phyloP scores from a whole-genome alignment of 306 rosid genomes.

The Boehmeria nivea region DNA sequence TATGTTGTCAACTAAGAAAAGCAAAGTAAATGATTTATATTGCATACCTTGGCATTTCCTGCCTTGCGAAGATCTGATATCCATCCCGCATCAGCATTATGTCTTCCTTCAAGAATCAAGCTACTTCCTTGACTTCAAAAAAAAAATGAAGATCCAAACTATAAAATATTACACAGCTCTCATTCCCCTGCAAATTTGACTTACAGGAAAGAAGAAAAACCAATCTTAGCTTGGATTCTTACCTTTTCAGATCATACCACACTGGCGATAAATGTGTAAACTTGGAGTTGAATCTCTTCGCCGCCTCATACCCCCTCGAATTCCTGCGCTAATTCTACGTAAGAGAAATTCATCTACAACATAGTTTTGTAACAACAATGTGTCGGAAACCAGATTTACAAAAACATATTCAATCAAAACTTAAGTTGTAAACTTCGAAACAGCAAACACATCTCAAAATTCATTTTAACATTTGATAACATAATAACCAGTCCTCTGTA shows the following conservation, averaged over 20 bases:
- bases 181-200: background rate
- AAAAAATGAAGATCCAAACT: slow-evolving; percentile 18
- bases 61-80: slow-evolving; percentile 67
- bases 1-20: no score
- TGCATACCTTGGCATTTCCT: slow-evolving; percentile 74
- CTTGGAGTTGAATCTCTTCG: slow-evolving; percentile 78
- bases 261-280: slow-evolving; percentile 89
- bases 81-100: slow-evolving; percentile 88
- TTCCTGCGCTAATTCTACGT: slow-evolving; percentile 59
- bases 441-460: background rate
- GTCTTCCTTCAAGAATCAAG: slow-evolving; percentile 85
- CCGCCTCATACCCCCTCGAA: slow-evolving; percentile 77
- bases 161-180: background rate
- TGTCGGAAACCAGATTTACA: no score
- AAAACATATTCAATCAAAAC: no score
- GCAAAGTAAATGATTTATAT: background rate
- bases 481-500: no score
- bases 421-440: no score
- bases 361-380: slow-evolving; percentile 6
- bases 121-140: slow-evolving; percentile 58
- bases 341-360: background rate
- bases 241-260: slow-evolving; percentile 98
- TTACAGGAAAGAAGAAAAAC: background rate
- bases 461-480: no score
- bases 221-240: slow-evolving; percentile 18